Evolutionary conservation across 495 filamentous ascomycete genomes (phyloP), one percentile per base, ranked within the genome.

Genomic region (Xylaria cubensis): DNA sequence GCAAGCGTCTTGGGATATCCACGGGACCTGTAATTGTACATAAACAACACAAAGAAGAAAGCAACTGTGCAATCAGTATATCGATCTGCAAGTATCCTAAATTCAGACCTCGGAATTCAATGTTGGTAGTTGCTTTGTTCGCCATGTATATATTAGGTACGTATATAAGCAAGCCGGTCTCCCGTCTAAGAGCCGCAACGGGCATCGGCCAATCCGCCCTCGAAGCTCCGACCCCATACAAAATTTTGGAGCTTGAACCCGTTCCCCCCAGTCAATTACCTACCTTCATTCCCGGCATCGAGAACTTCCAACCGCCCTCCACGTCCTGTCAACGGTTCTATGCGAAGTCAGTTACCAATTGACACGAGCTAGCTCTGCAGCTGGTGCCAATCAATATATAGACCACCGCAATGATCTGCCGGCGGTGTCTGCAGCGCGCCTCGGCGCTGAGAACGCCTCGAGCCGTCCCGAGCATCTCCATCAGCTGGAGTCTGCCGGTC

Each of bases 341-440:
- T 19, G 19, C 19, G 39, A 36, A 59, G 4, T n/a, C 29, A 36
- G 17, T 15, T 36, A n/a, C 19, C 32, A 19, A 5, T 61, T 61
- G 19, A n/a, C 34, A 39, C 63, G 17, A 48, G 42, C 24, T 0
- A 65, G 42, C 21, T 62, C 39, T 24, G 21, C 21, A 34, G 42
- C 41, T 8, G 21, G 39, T 13, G 17, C 44, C 51, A 21, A n/a
- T 21, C 67, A 24, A 34, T 50, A 7, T 0, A 39, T 0, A 39
- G 34, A 50, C 26, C 68, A 13, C 58, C 24, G 39, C 76, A 71
- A 86, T 86, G 85, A 85, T 86, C 74, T 86, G 85, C 76, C 75
- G 78, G 67, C 79, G 83, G 36, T 85, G 82, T 76, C 82, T 85
- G 55, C 80, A 80, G 62, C 81, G 76, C 67, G 81, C 77, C 63